These are phyloP conservation scores for Kwoniella dendrophila DNA, from an alignment of 768 basidiomycete genomes.

Conservation along the genomic window DNA sequence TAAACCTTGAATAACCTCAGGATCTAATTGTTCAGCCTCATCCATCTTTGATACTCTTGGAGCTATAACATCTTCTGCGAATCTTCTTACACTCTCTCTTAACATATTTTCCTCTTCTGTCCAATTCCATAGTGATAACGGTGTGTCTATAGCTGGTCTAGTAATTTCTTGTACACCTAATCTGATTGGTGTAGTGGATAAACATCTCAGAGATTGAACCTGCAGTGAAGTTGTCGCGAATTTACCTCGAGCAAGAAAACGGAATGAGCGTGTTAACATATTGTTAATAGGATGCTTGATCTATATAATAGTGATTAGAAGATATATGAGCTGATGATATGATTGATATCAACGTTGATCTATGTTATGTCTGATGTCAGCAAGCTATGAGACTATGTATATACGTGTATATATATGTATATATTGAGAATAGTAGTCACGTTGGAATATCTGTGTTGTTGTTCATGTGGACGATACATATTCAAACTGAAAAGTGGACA, in stretches of 20 bases:
- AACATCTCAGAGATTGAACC: constrained; percentile 9
- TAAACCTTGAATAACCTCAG: constrained; percentile 75
- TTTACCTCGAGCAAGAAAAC: constrained; percentile 5
- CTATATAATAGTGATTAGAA: not conserved
- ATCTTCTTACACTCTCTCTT: constrained; percentile 83
- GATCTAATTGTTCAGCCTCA: constrained; percentile 93
- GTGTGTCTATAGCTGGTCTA: constrained; percentile 49
- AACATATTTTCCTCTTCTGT: constrained; percentile 95
- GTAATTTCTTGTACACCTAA: constrained; percentile 33
- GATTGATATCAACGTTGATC: not conserved
- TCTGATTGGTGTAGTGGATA: constrained; percentile 15
- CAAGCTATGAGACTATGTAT: no score
- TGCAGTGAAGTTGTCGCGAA: not conserved
- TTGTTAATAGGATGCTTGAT: not conserved
- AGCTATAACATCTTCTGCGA: constrained; percentile 82
- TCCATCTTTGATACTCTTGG: constrained; percentile 98
- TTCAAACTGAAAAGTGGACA: not conserved
- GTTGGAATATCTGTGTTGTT: not conserved
- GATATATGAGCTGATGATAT: not conserved
- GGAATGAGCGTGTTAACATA: constrained; percentile 4
- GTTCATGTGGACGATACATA: constrained; percentile 3
- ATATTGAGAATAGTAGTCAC: not conserved
- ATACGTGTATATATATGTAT: no score
- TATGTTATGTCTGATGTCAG: no score
- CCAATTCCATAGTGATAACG: constrained; percentile 66